Evolutionary conservation across 441 rosid genomes (phyloP).

Genomic region (Breynia disticha): DNA sequence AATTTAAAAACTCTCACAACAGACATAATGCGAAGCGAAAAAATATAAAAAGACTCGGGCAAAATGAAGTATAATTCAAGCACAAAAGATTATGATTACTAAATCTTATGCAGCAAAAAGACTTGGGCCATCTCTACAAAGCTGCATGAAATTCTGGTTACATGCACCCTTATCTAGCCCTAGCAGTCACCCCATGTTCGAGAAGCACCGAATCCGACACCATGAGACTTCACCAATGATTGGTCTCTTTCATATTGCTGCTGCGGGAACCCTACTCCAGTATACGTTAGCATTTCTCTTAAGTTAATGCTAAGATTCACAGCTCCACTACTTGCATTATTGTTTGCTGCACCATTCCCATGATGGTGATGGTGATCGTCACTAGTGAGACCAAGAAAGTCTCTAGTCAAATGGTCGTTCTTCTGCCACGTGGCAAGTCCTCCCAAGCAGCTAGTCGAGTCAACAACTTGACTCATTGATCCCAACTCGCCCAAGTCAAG

Average conservation of each 20-base stretch:
- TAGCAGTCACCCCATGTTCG: constrained; percentile 40
- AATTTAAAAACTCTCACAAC: too few relatives aligned
- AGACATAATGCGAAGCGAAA: too few relatives aligned
- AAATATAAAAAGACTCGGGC: too few relatives aligned
- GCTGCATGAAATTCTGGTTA: constrained; percentile 7
- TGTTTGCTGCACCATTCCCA: not conserved
- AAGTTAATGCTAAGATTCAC: constrained; percentile 35
- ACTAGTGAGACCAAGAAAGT: constrained; percentile 76
- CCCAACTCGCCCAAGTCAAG: constrained; percentile 30
- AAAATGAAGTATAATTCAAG: too few relatives aligned
- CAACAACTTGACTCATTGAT: not conserved
- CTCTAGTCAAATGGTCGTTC: constrained; percentile 64
- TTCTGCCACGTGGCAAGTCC: constrained; percentile 55
- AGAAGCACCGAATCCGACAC: constrained; percentile 41
- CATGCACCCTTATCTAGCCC: not conserved
- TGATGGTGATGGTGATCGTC: constrained; percentile 31
- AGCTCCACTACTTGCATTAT: constrained; percentile 5
- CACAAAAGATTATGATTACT: too few relatives aligned
- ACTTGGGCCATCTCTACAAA: too few relatives aligned
- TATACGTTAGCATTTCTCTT: constrained; percentile 40
- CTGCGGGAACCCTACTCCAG: constrained; percentile 41
- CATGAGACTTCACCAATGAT: constrained; percentile 40
- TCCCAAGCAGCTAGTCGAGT: constrained; percentile 10
- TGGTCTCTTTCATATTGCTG: constrained; percentile 31
- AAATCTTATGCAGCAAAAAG: too few relatives aligned